Evolutionary conservation across 805 yeast genomes (phyloP), one percentile per base, ranked within the genome.

Genomic region (Barnettozyma vustinii): DNA sequence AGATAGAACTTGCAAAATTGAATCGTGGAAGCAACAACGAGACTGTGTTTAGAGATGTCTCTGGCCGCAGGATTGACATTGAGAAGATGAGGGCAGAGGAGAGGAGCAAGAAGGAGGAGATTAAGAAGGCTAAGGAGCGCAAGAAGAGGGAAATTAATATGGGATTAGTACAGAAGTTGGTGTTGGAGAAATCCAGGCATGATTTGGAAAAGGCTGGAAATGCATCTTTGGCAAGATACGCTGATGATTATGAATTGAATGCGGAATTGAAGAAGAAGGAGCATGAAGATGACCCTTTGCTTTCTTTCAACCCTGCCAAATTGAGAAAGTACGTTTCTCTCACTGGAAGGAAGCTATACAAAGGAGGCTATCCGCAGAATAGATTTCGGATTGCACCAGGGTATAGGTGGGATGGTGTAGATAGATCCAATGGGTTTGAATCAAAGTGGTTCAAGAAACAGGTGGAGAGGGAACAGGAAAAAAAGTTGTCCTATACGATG

Each of bases 391-490:
- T 91, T 13, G 66, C 69, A 5, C 96, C 97, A 0, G 97, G 97
- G 0, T 71, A 72, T 55, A 71, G 87, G 49, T 91, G 98, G 98
- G 96, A 87, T 64, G 97, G 97, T 0, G 82, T 91, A 2, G 91
- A 88, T 65, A 69, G 98, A 51, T 81, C 95, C 0, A 91, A 84
- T 61, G 97, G 96, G 4, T 91, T 86, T 65, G 98, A 91, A 61
- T 70, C 68, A 44, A 70, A 75, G 47, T 50, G 86, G 73, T 73
- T 86, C 54, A 71, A 64, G 41, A 71, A 60, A 56, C 72, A 66
- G 48, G 62, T 63, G 13, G 74, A 73, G 35, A 30, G 59, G 5
- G 61, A 67, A 42, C 69, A 71, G 46, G 50, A 53, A 7, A 65
- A 67, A 45, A 53, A 61, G 0, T 52, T 63, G 26, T 54, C 59